phyloP scores from a whole-genome alignment of 176 grass and related monocot species.

The Oryza officinalis region DNA sequence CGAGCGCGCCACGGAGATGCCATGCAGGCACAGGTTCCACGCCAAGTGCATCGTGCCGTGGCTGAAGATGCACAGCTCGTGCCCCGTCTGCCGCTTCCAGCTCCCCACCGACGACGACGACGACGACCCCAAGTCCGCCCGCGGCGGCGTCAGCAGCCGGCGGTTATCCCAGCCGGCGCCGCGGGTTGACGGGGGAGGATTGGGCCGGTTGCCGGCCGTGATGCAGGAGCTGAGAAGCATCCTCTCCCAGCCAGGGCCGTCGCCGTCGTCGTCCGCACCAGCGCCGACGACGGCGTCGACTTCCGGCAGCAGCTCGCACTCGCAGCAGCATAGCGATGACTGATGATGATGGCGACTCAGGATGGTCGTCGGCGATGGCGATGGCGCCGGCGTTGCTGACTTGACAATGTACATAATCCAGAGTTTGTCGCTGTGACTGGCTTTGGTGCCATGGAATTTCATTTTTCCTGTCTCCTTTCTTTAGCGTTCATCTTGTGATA shows the following conservation, averaged over 20 bases:
- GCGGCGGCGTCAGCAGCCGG: slow-evolving; percentile 18
- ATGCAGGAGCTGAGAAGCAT: slow-evolving; percentile 41
- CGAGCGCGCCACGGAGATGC: slow-evolving; percentile 69
- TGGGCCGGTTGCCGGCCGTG: slow-evolving; percentile 26
- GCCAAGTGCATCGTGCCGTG: slow-evolving; percentile 70
- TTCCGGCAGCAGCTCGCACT: slow-evolving; percentile 32
- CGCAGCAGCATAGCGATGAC: slow-evolving; percentile 21
- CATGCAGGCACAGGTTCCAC: slow-evolving; percentile 86
- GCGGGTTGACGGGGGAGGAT: not conserved
- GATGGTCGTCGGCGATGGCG: not conserved
- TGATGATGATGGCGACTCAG: slow-evolving; percentile 22
- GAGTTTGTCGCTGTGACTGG: not conserved
- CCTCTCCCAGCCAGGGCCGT: slow-evolving; percentile 14
- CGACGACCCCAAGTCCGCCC: slow-evolving; percentile 51
- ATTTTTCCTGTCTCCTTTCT: not conserved
- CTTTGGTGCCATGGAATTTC: slow-evolving; percentile 16
- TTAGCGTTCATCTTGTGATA: not conserved
- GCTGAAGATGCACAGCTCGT: slow-evolving; percentile 90
- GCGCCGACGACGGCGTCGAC: not conserved
- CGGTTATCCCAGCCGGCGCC: not conserved
- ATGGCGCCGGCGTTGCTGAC: not conserved
- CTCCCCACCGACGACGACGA: slow-evolving; percentile 46
- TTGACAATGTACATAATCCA: slow-evolving; percentile 25
- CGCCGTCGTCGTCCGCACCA: slow-evolving; percentile 20
- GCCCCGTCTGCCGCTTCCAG: slow-evolving; percentile 78